Evolutionary conservation across 1,284 basidiomycete species (phyloP).

Genomic region (Cryptococcus depauperatus): DNA sequence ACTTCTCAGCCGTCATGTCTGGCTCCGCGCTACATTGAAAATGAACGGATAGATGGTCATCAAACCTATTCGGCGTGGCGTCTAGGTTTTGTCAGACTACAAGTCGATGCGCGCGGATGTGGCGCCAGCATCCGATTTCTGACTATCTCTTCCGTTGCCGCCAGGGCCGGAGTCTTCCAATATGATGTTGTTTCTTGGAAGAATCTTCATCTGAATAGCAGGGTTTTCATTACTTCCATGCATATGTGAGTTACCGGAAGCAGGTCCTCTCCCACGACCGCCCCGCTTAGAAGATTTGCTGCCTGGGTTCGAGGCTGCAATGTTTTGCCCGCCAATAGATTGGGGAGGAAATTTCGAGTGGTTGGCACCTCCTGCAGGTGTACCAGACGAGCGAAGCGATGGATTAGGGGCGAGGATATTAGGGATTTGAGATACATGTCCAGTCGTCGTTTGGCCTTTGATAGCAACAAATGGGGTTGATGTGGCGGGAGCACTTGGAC

Average conservation of each 20-base stretch:
- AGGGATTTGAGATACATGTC: no score
- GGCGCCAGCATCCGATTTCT: conserved; percentile 8
- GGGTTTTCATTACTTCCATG: not conserved
- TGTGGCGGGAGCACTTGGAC: not conserved
- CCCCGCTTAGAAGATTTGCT: not conserved
- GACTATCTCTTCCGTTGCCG: not conserved
- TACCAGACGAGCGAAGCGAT: not conserved
- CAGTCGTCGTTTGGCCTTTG: no score
- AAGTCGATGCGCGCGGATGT: conserved; percentile 9
- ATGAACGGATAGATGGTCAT: no score
- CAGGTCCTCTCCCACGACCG: not conserved
- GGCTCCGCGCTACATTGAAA: no score
- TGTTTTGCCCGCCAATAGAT: not conserved
- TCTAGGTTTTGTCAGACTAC: no score
- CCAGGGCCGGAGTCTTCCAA: no score
- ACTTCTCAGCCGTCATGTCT: no score
- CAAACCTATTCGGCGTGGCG: no score
- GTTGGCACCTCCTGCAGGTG: not conserved
- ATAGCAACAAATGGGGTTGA: no score
- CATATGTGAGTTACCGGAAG: conserved; percentile 6
- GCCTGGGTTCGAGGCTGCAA: not conserved
- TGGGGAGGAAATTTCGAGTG: not conserved
- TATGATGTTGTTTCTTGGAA: conserved; percentile 16
- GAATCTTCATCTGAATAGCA: conserved; percentile 10
- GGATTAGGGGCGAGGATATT: no score